Evolutionary conservation across 2,329 filamentous ascomycete species (phyloP).

Genomic region (Alternaria incomplexa): DNA sequence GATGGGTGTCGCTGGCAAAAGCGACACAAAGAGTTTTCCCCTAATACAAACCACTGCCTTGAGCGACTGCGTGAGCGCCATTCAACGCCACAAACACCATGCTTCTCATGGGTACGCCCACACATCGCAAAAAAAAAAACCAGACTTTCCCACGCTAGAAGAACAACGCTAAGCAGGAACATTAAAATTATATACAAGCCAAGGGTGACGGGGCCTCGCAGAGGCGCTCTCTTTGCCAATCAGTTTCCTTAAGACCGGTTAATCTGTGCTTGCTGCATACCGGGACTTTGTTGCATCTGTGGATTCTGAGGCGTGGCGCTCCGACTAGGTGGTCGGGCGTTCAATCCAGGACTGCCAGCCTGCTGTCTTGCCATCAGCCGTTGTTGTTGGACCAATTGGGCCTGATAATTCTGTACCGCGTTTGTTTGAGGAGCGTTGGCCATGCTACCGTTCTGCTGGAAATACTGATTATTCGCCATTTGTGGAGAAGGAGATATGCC

Average conservation of each 20-base stretch:
- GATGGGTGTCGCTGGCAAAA: conserved; percentile 3
- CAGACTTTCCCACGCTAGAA: conserved; percentile 14
- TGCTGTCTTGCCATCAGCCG: conserved; percentile 43
- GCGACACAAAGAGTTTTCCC: neutral
- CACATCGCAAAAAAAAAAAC: conserved; percentile 1
- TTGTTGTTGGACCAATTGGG: conserved; percentile 47
- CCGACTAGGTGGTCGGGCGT: conserved; percentile 40
- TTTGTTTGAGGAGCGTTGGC: conserved; percentile 40
- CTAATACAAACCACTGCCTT: neutral
- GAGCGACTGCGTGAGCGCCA: conserved; percentile 7
- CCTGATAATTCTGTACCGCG: conserved; percentile 46
- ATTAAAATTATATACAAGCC: conserved; percentile 43
- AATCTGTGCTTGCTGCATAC: conserved; percentile 42
- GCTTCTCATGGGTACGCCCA: conserved; percentile 4
- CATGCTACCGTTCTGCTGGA: conserved; percentile 39
- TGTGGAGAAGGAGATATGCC: conserved; percentile 41
- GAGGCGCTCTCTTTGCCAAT: conserved; percentile 14
- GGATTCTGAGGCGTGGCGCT: conserved; percentile 49
- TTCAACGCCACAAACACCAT: conserved; percentile 17
- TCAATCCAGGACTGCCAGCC: conserved; percentile 41
- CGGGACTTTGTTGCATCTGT: conserved; percentile 43
- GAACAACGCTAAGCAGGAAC: conserved; percentile 23
- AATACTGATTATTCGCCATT: conserved; percentile 43
- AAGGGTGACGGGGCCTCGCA: conserved; percentile 23
- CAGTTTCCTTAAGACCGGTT: conserved; percentile 20